Base-by-base conservation (phyloP, 441 rosid genomes). In the Croton setiger region DNA sequence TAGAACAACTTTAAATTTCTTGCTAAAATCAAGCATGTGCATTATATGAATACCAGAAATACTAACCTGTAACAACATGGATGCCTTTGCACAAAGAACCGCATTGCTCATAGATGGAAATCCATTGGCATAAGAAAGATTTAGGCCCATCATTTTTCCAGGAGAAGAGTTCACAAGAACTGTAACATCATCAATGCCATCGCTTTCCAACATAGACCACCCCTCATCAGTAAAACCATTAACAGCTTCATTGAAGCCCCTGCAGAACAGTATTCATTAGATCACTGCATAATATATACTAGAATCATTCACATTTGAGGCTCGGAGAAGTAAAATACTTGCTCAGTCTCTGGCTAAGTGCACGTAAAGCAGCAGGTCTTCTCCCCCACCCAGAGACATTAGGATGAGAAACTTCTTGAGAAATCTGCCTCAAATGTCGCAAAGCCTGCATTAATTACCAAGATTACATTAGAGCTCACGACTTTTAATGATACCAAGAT, bases 231-330 rank as follows among this genome's bases (percentile, higher is more conserved):
- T 76, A 75, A 94, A 94, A 20, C 97, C 97, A 78, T 91, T 94
- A 64, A 94, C 89, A 66, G 97, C 96, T 81, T 94, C 98, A 56
- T 94, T 94, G 63, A 94, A 94, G 33, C 98, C 97, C 82, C 98
- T 94, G 54, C 48, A 36, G 58, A 60, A 63, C 18, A 52, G 76
- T 36, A 81, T 45, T 39, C n/a, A 56, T 64, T 48, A 67, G 73
- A 68, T 7, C 60, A 68, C 20, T 37, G 58, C 18, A 41, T 7
- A 59, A 36, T 45, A 27, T 27, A 27, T 27, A 2, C 49, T 36
- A 60, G 60, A 45, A 43, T 11, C 37, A 54, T 33, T 39, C 41
- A 58, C 35, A 36, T 13, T 33, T 51, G 4, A 65, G 45, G 67
- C 21, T 41, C 36, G 37, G 61, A 15, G 12, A 48, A 51, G 33